Base-by-base conservation (phyloP, 306 rosid species). In the Sicyos baderoa region DNA sequence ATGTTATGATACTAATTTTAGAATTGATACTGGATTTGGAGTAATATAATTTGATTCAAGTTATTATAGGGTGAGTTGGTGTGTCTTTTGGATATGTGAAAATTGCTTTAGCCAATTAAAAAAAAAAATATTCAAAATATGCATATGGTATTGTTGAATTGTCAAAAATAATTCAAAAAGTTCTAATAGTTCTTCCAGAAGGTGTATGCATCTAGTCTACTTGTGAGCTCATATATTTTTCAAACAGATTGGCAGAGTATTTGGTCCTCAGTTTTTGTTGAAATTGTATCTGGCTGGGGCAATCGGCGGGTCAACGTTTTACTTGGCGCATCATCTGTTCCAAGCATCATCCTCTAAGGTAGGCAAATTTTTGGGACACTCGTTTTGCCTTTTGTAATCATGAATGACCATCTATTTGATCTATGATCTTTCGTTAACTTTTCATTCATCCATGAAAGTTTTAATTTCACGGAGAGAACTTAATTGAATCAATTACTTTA, bases 261-360 rank as follows among this genome's bases (percentile, higher is more conserved):
- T 93, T 42, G 94, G 98, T 75, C 74, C 89, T 68, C 86, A 85
- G 37, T 86, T 80, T 77, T 74, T 93, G 85, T 87, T 93, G 72
- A 88, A 77, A 82, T 74, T 89, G 83, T 93, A 93, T 84, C 79
- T 87, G 76, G 89, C 89, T 21, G 97, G 97, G 71, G 97, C 91
- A 67, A 10, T 89, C 53, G 95, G 85, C 72, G 98, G 94, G 71
- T 85, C 93, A 40, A 71, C 85, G 49, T 86, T 86, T 87, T 86
- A 73, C 82, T 81, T 89, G 66, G 78, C 68, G 51, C 88, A 89
- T 68, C 81, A 85, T 73, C 79, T 89, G 70, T 84, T 60, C 70
- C 57, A 85, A 84, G 89, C 97, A 35, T 80, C 83, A n/a, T 80
- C 84, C 51, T 79, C 84, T 73, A 74, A 89, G 97, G 97, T 25